Evolutionary conservation across 164 flowering plant species (phyloP).

Genomic region (Houttuynia cordata): DNA sequence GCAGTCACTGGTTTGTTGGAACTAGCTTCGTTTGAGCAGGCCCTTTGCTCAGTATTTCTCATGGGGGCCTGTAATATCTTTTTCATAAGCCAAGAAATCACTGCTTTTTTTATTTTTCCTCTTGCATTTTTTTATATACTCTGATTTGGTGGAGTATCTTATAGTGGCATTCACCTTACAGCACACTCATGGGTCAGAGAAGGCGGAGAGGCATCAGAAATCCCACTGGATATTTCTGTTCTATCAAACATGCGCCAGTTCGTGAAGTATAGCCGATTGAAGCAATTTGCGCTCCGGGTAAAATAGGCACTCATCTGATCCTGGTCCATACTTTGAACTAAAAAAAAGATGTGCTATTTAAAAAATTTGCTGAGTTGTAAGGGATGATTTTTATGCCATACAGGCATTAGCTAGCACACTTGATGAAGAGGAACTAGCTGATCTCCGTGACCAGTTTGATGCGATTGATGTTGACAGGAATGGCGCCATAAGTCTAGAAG

Average conservation of each 20-base stretch:
- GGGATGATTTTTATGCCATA: neutral
- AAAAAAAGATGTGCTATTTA: neutral
- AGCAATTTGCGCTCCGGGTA: constrained; percentile 96
- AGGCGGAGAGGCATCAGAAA: constrained; percentile 93
- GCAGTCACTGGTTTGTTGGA: too few species aligned
- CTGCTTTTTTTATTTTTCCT: neutral
- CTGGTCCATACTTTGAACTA: neutral
- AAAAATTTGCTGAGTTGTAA: neutral
- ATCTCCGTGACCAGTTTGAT: constrained; percentile 85
- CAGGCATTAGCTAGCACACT: constrained; percentile 94
- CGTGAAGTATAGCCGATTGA: constrained; percentile 86
- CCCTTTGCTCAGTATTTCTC: neutral
- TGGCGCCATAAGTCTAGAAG: constrained; percentile 93
- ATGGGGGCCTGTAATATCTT: neutral
- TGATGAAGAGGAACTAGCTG: constrained; percentile 73
- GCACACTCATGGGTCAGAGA: constrained; percentile 99
- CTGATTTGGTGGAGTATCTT: neutral
- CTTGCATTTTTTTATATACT: neutral
- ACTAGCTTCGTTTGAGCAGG: too few species aligned
- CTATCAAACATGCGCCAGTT: constrained; percentile 83
- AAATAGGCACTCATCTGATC: neutral
- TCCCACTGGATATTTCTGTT: constrained; percentile 92
- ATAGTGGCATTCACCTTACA: constrained; percentile 19
- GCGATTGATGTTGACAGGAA: constrained; percentile 93
- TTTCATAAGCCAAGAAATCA: too few species aligned